Evolutionary conservation across 2,329 filamentous ascomycete genomes (phyloP).

Genomic region (Byssochlamys sp.): DNA sequence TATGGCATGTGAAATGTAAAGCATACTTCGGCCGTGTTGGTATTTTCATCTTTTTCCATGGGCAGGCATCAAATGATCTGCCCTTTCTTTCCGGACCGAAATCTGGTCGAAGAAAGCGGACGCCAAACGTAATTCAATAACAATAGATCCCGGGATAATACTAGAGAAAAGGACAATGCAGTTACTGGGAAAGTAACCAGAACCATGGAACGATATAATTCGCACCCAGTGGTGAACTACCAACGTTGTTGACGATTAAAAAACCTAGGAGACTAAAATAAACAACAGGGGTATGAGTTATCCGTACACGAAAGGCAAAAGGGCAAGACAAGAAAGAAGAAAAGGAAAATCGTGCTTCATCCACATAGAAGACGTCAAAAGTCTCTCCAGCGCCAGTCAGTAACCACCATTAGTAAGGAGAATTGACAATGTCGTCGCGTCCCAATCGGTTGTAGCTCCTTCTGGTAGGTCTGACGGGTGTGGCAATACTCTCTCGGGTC

Average conservation of each 20-base stretch:
- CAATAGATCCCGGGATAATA: neutral
- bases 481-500: conserved; percentile 83
- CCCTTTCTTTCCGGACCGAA: no score
- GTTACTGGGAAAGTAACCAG: neutral
- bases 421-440: conserved; percentile 75
- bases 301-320: conserved; percentile 4
- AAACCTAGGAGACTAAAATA: neutral
- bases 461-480: conserved; percentile 42
- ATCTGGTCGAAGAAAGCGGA: neutral
- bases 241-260: neutral
- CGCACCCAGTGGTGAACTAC: neutral
- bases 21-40: neutral
- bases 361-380: conserved; percentile 1
- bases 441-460: conserved; percentile 44
- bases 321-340: conserved; percentile 1
- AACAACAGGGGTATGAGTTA: conserved; percentile 16
- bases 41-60: neutral
- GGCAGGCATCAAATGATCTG: no score
- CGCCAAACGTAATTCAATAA: neutral
- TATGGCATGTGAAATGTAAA: neutral
- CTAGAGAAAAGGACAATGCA: neutral
- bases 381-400: neutral
- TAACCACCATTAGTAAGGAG: conserved; percentile 42
- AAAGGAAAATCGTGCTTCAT: conserved; percentile 3
- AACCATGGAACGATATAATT: neutral